Conservation (phyloP, 176 grass and related monocot species). For the Neostapfia colusana region DNA sequence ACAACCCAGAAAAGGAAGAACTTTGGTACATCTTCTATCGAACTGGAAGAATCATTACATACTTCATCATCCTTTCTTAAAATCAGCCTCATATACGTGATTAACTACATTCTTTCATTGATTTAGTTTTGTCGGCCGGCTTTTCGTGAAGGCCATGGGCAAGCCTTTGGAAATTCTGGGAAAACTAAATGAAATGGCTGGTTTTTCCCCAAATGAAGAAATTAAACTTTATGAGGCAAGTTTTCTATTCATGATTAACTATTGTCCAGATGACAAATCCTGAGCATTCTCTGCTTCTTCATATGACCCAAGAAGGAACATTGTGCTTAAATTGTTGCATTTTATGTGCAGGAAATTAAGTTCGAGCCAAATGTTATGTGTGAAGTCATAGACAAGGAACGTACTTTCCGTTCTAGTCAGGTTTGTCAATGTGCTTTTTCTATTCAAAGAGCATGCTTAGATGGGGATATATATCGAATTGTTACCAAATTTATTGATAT, state of each 20-base stretch:
- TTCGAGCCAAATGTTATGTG: constrained; percentile 88
- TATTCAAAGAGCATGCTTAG: constrained; percentile 11
- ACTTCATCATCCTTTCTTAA: constrained; percentile 25
- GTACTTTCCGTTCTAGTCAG: constrained; percentile 71
- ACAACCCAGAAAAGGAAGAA: constrained; percentile 82
- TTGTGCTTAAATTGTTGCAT: constrained; percentile 28
- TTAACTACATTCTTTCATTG: constrained; percentile 23
- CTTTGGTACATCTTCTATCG: constrained; percentile 61
- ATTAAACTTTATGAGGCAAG: constrained; percentile 87
- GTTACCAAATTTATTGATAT: constrained; percentile 26
- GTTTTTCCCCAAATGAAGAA: constrained; percentile 72
- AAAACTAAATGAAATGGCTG: constrained; percentile 91
- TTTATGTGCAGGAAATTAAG: constrained; percentile 74
- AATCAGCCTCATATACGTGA: too few species aligned
- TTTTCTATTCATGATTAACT: constrained; percentile 36
- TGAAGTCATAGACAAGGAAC: constrained; percentile 70
- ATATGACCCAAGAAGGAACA: neutral
- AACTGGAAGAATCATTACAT: neutral
- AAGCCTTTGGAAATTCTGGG: constrained; percentile 74
- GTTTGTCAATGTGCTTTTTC: constrained; percentile 42
- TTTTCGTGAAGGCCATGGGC: constrained; percentile 74
- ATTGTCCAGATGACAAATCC: neutral
- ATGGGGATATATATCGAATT: constrained; percentile 5
- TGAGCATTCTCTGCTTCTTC: neutral
- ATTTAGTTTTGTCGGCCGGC: constrained; percentile 73